Base-by-base conservation (phyloP, 768 basidiomycete species). In the Mycena latifolia region DNA sequence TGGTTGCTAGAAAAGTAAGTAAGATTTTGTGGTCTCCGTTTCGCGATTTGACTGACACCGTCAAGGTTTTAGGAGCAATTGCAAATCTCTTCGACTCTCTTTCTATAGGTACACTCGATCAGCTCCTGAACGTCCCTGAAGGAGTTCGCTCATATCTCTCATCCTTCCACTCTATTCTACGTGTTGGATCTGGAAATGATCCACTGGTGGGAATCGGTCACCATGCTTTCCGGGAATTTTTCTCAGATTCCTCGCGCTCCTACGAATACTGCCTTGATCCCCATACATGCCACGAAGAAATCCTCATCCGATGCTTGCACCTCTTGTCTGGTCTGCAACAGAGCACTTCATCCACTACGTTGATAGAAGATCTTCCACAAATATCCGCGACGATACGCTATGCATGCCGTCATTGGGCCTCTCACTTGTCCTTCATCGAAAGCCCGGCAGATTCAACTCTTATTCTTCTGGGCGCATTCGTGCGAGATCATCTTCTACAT, bases 231-330 rank as follows among this genome's bases (percentile, higher is more conserved):
- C 50, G 50, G 10, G 28, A 51, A 12, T 51, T 51, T 18, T 18
- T 51, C 29, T 51, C 50, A 18, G 50, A 51, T 31, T 51, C 50
- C 28, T 51, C 50, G 18, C 50, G 50, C 29, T 51, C 50, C 8
- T 8, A 31, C 1, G 17, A 31, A 17, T 31, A 51, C 29, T 51
- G 20, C 8, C 27, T 20, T 1, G 27, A 51, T n/a, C 50, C 0
- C 7, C 28, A 20, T 4, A 20, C 41, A 43, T 43, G 41, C 41
- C 41, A 43, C 41, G 41, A 43, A 43, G 41, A 43, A 43, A 43
- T 43, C 41, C 20, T 43, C 10, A 10, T 5, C 41, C 41, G n/a
- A 2, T 43, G 41, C 41, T 43, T 43, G 5, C 6, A n/a, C 20
- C 41, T n/a, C n/a, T 43, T 43, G 5, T 17, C 18, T 12, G 3